phyloP scores from a whole-genome alignment of 2,329 filamentous ascomycete species.

The Knufia fluminis region DNA sequence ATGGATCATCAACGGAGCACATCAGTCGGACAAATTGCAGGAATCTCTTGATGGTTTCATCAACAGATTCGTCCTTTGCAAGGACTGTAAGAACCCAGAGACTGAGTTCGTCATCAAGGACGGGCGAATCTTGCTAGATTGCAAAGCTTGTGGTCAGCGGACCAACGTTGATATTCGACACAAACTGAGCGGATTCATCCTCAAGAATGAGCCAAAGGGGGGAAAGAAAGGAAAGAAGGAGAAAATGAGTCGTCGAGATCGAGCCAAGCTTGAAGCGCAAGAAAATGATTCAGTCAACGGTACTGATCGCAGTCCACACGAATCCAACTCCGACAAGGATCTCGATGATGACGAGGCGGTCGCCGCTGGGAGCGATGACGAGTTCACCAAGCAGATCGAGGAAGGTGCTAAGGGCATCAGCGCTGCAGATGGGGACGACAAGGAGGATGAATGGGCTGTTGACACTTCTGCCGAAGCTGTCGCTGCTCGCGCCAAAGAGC shows the following conservation, averaged over 20 bases:
- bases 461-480: constrained; percentile 94
- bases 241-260: constrained; percentile 71
- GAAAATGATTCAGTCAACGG: constrained; percentile 48
- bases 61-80: constrained; percentile 96
- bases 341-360: constrained; percentile 56
- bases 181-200: constrained; percentile 93
- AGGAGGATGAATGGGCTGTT: constrained; percentile 89
- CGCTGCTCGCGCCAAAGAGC: constrained; percentile 83
- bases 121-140: constrained; percentile 82
- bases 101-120: constrained; percentile 95
- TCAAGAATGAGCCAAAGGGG: constrained; percentile 92
- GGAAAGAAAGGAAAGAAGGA: constrained; percentile 94
- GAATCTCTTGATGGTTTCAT: constrained; percentile 99
- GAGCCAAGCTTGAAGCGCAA: constrained; percentile 64
- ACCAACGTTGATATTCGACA: constrained; percentile 83
- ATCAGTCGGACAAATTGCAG: constrained; percentile 90
- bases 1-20: constrained; percentile 99
- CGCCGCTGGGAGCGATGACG: constrained; percentile 79
- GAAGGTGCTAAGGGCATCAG: constrained; percentile 64
- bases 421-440: constrained; percentile 51
- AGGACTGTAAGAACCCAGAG: constrained; percentile 99
- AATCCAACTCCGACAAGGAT: constrained; percentile 55
- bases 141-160: constrained; percentile 95
- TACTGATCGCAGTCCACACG: constrained; percentile 47
- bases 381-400: constrained; percentile 69